Percentiles rank a stretch among this genome's conserved stretches.
phyloP scores from a whole-genome alignment of 1,284 basidiomycete genomes.

The Papiliotrema terrestris region DNA sequence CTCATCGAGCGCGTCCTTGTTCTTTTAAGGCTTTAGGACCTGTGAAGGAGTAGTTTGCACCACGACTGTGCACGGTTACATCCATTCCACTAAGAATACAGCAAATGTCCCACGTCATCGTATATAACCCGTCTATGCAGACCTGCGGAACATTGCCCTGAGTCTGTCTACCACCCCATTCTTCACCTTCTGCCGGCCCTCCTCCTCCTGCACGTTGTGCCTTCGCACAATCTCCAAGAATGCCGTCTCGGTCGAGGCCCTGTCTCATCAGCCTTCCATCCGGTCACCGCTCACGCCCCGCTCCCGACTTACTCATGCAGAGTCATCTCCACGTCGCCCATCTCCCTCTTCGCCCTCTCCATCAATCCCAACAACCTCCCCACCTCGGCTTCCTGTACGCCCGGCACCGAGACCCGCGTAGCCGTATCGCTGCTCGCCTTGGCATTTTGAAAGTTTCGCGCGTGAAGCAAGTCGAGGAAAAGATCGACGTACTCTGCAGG shows the following conservation, averaged over 20 bases:
- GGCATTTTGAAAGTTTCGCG: conserved; percentile 60
- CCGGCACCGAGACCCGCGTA: conserved; percentile 30
- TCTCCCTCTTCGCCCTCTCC: conserved; percentile 13
- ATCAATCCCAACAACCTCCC: conserved; percentile 19
- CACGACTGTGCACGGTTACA: too few species aligned
- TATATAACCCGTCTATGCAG: background rate
- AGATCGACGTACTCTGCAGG: conserved; percentile 58
- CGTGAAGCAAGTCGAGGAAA: conserved; percentile 60
- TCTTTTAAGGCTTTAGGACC: too few species aligned
- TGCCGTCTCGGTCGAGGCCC: conserved; percentile 36
- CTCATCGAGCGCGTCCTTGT: too few species aligned
- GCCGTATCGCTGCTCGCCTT: conserved; percentile 19
- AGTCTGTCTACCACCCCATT: background rate
- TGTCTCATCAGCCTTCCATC: conserved; percentile 6
- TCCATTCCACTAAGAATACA: too few species aligned
- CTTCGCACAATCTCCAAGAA: conserved; percentile 35
- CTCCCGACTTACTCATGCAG: conserved; percentile 32
- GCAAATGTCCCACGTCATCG: too few species aligned
- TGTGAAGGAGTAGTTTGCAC: too few species aligned
- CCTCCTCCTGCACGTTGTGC: conserved; percentile 32
- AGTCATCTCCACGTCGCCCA: conserved; percentile 21
- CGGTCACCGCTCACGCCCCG: background rate
- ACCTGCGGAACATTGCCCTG: background rate
- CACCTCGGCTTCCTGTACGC: conserved; percentile 26
- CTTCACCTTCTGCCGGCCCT: conserved; percentile 8